phyloP scores from a whole-genome alignment of 805 yeast genomes.

The Candida yuanshanica region DNA sequence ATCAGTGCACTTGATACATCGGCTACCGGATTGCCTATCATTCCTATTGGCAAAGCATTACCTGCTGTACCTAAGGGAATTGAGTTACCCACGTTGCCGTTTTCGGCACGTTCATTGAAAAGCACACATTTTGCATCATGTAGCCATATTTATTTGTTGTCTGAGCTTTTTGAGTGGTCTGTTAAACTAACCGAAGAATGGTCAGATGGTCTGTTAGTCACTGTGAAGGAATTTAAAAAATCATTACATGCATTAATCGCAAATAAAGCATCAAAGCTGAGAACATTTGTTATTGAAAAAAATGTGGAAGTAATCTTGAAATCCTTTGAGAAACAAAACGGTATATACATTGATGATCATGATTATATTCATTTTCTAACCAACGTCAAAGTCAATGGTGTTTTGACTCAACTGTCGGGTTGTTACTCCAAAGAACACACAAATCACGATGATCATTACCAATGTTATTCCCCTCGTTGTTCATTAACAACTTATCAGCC shows the following conservation, averaged over 20 bases:
- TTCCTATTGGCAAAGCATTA: constrained; percentile 15
- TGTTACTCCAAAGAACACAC: constrained; percentile 39
- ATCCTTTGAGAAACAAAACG: constrained; percentile 36
- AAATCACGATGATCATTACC: constrained; percentile 6
- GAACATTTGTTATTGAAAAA: constrained; percentile 44
- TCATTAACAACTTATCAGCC: constrained; percentile 24
- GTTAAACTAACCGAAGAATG: constrained; percentile 40
- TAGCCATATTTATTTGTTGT: constrained; percentile 39
- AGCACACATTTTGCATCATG: constrained; percentile 47
- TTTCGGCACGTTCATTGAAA: constrained; percentile 42
- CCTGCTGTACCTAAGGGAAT: constrained; percentile 37
- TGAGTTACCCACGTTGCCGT: constrained; percentile 51
- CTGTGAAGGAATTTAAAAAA: constrained; percentile 46
- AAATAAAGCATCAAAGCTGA: constrained; percentile 43
- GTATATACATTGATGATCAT: constrained; percentile 34
- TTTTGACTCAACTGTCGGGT: constrained; percentile 36
- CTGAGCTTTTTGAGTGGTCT: constrained; percentile 51
- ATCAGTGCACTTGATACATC: neutral
- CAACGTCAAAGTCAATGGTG: constrained; percentile 33
- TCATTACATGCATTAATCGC: constrained; percentile 46
- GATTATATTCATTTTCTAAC: constrained; percentile 23
- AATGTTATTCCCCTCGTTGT: constrained; percentile 32
- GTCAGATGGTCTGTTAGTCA: constrained; percentile 47
- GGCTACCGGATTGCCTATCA: neutral
- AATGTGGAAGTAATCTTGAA: constrained; percentile 44